A percentile compares a stretch with the other conserved stretches of the same genome.
Conservation (phyloP, 441 rosid genomes). For the Croton setiger region DNA sequence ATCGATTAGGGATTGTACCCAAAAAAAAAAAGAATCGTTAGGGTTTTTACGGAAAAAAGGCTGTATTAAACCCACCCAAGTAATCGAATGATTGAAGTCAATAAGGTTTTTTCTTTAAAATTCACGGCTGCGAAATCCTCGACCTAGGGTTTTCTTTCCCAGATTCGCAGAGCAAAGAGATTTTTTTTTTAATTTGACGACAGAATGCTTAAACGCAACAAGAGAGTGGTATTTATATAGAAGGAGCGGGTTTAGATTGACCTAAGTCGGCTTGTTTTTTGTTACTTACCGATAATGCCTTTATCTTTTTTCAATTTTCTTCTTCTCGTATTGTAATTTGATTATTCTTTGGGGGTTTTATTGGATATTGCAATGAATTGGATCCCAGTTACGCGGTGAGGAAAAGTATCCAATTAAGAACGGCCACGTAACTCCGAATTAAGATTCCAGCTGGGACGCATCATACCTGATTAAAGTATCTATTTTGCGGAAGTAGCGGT, state of each 20-base stretch:
- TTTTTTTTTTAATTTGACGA: not conserved
- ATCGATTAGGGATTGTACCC: no score
- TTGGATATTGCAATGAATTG: not conserved
- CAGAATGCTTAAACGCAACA: fast-evolving
- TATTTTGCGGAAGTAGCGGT: not conserved
- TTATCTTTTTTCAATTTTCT: not conserved
- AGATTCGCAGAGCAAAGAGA: not conserved
- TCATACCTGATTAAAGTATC: not conserved
- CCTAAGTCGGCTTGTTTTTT: not conserved
- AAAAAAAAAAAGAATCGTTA: not conserved
- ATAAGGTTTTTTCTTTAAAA: no score
- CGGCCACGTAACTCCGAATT: not conserved
- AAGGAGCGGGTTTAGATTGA: not conserved
- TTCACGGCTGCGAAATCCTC: not conserved
- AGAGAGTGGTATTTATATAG: not conserved
- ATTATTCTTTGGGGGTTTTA: not conserved
- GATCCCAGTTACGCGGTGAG: not conserved
- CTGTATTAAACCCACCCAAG: not conserved
- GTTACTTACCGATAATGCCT: slow-evolving; percentile 15
- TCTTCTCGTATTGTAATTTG: not conserved
- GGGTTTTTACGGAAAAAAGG: not conserved
- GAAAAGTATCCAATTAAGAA: not conserved
- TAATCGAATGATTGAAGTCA: not conserved
- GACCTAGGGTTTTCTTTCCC: not conserved
- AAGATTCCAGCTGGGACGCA: not conserved